Percentiles rank a stretch among this genome's conserved stretches.
Conservation (phyloP, 1,284 basidiomycete species). For the Phellinidium pouzarii region DNA sequence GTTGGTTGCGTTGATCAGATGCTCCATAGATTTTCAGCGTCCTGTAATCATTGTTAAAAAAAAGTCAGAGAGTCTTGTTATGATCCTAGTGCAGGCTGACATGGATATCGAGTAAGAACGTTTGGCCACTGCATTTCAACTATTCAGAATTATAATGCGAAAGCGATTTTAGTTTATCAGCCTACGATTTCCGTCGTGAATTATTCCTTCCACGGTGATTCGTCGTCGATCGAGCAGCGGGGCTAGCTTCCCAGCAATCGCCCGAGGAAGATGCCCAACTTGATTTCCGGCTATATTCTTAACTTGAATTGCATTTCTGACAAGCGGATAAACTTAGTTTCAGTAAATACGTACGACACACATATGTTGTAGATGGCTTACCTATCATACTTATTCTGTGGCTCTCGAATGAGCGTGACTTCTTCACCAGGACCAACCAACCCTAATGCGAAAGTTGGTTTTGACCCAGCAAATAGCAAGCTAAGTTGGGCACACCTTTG, state of each 20-base stretch:
- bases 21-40: slow-evolving; percentile 67
- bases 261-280: slow-evolving; percentile 73
- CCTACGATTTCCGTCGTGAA: slow-evolving; percentile 68
- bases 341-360: background rate
- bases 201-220: slow-evolving; percentile 70
- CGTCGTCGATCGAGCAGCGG: slow-evolving; percentile 59
- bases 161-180: slow-evolving; percentile 9
- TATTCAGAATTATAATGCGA: slow-evolving; percentile 3
- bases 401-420: slow-evolving; percentile 67
- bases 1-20: slow-evolving; percentile 44
- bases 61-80: slow-evolving; percentile 1
- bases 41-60: slow-evolving; percentile 31
- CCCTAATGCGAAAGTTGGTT: slow-evolving; percentile 34
- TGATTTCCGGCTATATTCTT: slow-evolving; percentile 66
- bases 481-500: slow-evolving; percentile 36
- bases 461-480: background rate
- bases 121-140: slow-evolving; percentile 31
- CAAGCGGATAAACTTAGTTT: background rate
- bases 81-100: slow-evolving; percentile 33
- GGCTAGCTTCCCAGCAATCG: slow-evolving; percentile 55
- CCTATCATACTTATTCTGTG: slow-evolving; percentile 61
- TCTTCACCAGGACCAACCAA: slow-evolving; percentile 73
- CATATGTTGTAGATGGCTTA: slow-evolving; percentile 29
- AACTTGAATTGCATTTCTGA: slow-evolving; percentile 72
- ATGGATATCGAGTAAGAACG: slow-evolving; percentile 52